phyloP scores from a whole-genome alignment of 2,329 filamentous ascomycete species.

The Nigrospora osmanthi region DNA sequence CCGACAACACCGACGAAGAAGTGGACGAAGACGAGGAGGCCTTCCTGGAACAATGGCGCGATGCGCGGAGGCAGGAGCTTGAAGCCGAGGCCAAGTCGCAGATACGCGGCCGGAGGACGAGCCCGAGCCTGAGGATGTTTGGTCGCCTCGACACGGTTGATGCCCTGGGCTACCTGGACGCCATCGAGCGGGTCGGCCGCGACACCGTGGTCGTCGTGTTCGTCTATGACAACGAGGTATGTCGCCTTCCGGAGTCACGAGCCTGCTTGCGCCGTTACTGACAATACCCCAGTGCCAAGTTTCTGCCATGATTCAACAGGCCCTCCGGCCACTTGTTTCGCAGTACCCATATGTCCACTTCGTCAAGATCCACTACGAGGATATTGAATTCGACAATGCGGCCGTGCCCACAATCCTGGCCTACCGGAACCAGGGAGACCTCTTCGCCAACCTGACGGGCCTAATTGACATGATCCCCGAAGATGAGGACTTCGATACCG shows the following conservation, averaged over 20 bases:
- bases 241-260: constrained; percentile 14
- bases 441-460: constrained; percentile 84
- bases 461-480: constrained; percentile 79
- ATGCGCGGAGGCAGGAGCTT: constrained; percentile 70
- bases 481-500: constrained; percentile 49
- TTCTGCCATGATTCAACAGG: constrained; percentile 71
- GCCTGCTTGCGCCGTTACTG: constrained; percentile 13
- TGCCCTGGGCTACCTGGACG: constrained; percentile 87
- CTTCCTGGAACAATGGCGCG: constrained; percentile 81
- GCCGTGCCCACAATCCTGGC: constrained; percentile 82
- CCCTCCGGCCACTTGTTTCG: constrained; percentile 66
- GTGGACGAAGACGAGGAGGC: constrained; percentile 61
- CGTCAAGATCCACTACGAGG: constrained; percentile 82
- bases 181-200: constrained; percentile 78
- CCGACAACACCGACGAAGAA: constrained; percentile 34
- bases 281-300: constrained; percentile 59
- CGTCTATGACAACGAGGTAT: constrained; percentile 81
- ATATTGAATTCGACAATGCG: constrained; percentile 89
- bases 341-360: constrained; percentile 70
- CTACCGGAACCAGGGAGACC: constrained; percentile 79
- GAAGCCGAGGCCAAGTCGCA: constrained; percentile 53
- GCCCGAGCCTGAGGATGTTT: constrained; percentile 69
- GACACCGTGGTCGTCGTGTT: constrained; percentile 87
- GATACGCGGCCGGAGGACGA: constrained; percentile 55
- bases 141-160: constrained; percentile 79